A percentile compares a stretch with the other conserved stretches of the same genome.
Evolutionary conservation across 495 filamentous ascomycete genomes (phyloP).

Genomic region (Aspergillus ostianus): DNA sequence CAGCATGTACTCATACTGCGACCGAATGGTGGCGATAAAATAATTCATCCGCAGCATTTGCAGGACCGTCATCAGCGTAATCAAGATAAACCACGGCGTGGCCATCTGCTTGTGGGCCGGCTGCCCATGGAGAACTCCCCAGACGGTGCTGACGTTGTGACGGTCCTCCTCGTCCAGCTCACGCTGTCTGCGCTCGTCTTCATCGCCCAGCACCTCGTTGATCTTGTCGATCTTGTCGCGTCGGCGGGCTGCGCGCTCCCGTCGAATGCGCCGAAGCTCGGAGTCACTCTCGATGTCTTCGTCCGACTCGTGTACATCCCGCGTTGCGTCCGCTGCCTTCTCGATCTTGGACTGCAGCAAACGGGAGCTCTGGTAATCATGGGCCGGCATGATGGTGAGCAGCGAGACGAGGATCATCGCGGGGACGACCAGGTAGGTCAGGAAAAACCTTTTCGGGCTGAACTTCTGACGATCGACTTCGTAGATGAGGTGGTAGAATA

Average conservation of each 20-base stretch:
- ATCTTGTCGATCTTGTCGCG: slow-evolving; percentile 65
- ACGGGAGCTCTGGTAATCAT: slow-evolving; percentile 60
- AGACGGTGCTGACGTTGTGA: slow-evolving; percentile 52
- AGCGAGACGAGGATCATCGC: slow-evolving; percentile 53
- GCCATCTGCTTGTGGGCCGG: slow-evolving; percentile 72
- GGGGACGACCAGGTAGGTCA: slow-evolving; percentile 61
- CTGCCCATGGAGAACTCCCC: slow-evolving; percentile 80
- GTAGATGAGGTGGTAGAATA: slow-evolving; percentile 62
- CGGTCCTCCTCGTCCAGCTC: slow-evolving; percentile 53
- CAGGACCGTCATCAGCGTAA: slow-evolving; percentile 87
- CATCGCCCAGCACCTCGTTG: slow-evolving; percentile 60
- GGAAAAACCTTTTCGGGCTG: slow-evolving; percentile 61
- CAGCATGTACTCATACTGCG: slow-evolving; percentile 81
- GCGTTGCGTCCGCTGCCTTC: slow-evolving; percentile 45
- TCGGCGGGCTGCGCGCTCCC: slow-evolving; percentile 58
- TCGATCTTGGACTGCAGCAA: slow-evolving; percentile 63
- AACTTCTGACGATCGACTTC: slow-evolving; percentile 49
- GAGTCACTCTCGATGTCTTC: slow-evolving; percentile 45
- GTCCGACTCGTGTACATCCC: slow-evolving; percentile 61
- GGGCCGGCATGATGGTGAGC: slow-evolving; percentile 58
- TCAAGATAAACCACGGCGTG: slow-evolving; percentile 87
- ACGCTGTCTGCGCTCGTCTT: slow-evolving; percentile 52
- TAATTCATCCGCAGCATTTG: slow-evolving; percentile 97
- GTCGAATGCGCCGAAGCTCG: slow-evolving; percentile 51
- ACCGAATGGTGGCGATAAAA: slow-evolving; percentile 87